Evolutionary conservation across 495 filamentous ascomycete species (phyloP), one percentile per base, ranked within the genome.

Genomic region (Aspergillus cavernicola): DNA sequence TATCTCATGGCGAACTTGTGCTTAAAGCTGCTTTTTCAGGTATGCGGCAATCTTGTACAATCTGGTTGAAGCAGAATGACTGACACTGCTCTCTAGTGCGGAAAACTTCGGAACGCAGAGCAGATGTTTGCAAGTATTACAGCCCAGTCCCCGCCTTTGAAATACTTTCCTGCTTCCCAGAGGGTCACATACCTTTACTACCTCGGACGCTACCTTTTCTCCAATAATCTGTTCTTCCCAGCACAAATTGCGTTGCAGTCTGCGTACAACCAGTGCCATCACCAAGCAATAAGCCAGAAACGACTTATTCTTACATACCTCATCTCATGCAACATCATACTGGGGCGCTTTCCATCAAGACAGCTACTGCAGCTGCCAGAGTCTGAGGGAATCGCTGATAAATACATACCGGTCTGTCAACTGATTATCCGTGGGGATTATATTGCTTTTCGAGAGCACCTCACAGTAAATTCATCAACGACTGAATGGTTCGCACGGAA

Each of bases 171-270:
- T 13, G 89, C 89, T n/a, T 80, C 89, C 9, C 89, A 97, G 52
- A 82, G 89, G 35, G 88, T 95, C 23, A 91, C 92, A 18, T 97
- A 91, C 65, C 83, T 96, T 6, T 97, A 96, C 70, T 97, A 96
- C 63, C 86, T 96, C 15, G 92, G 92, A 24, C 86, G 91, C 33
- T 96, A 92, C 62, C 79, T 87, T 53, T 91, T 96, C 62, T 81
- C 85, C 49, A 89, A 88, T 55, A 85, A 79, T 37, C 85, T 95
- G 59, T 96, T 88, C 69, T 83, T 81, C 57, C 80, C 82, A 12
- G 88, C 92, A 0, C 82, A 85, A 47, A 73, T 80, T 22, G 88
- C 83, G 35, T 75, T 96, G 11, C 82, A 92, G 60, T 75, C 82
- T 22, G 88, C 92, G 2, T 96, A 96, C 69, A 71, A 83, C 26